Conservation (phyloP, 495 filamentous ascomycete genomes). For the Terfezia claveryi region DNA sequence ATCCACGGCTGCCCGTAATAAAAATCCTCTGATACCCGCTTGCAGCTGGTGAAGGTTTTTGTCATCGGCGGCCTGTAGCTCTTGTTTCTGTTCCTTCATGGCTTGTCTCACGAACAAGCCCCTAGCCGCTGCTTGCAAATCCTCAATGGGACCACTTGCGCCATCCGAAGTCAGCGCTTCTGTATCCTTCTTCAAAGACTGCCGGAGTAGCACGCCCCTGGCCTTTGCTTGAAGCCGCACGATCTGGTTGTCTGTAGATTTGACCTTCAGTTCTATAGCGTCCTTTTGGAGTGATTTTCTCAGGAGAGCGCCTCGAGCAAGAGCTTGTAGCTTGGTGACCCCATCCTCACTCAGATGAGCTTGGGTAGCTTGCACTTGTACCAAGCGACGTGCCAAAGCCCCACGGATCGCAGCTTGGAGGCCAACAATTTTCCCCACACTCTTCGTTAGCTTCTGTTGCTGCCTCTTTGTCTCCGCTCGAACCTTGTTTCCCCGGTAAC, state of each 20-base stretch:
- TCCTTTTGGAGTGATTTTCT: constrained; percentile 21
- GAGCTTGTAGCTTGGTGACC: constrained; percentile 19
- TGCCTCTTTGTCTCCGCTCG: constrained; percentile 43
- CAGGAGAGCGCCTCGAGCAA: constrained; percentile 24
- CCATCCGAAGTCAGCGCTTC: constrained; percentile 6
- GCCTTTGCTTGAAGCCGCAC: constrained; percentile 14
- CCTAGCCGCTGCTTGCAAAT: constrained; percentile 30
- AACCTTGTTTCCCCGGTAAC: constrained; percentile 55
- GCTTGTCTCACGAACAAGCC: constrained; percentile 27
- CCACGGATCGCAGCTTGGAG: constrained; percentile 14
- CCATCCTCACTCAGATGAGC: constrained; percentile 19
- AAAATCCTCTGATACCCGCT: constrained; percentile 31
- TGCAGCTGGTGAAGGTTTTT: constrained; percentile 21
- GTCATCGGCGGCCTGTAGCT: constrained; percentile 11
- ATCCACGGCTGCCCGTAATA: constrained; percentile 23
- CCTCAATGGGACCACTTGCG: constrained; percentile 5
- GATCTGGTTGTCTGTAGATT: constrained; percentile 8
- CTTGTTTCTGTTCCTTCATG: constrained; percentile 22
- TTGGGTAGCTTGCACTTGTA: constrained; percentile 20
- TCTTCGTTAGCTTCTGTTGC: constrained; percentile 35
- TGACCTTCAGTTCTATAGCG: constrained; percentile 9
- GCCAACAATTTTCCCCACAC: constrained; percentile 20
- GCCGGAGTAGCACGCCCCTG: constrained; percentile 25
- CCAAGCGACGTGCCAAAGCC: constrained; percentile 20
- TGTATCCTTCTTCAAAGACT: constrained; percentile 21